Percentiles rank a stretch among this genome's conserved stretches.
phyloP scores from a whole-genome alignment of 2,329 filamentous ascomycete genomes.

The Aschersonia sp. region DNA sequence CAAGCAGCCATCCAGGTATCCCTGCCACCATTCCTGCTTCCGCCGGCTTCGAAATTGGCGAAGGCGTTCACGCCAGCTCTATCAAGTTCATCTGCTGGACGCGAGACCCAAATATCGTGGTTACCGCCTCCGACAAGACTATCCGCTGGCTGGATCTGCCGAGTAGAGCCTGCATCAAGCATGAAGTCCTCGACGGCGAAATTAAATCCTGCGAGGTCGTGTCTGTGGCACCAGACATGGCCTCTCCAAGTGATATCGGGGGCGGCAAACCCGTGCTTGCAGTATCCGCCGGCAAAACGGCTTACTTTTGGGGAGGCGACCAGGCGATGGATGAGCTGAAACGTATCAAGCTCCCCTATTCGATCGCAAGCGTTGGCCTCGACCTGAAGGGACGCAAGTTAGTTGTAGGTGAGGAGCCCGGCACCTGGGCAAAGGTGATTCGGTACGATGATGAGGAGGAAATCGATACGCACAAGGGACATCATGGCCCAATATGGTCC shows the following conservation, averaged over 20 bases:
- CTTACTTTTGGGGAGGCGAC: slow-evolving; percentile 78
- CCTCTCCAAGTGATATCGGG: slow-evolving; percentile 46
- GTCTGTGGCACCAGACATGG: slow-evolving; percentile 42
- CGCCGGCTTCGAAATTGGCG: slow-evolving; percentile 71
- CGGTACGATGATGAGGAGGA: slow-evolving; percentile 73
- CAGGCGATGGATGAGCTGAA: slow-evolving; percentile 62
- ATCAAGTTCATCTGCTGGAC: slow-evolving; percentile 98
- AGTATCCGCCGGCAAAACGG: slow-evolving; percentile 85
- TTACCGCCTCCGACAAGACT: slow-evolving; percentile 84
- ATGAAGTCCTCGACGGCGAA: slow-evolving; percentile 65
- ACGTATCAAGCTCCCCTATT: slow-evolving; percentile 63
- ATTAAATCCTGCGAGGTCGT: slow-evolving; percentile 91
- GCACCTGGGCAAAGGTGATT: slow-evolving; percentile 95
- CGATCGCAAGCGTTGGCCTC: slow-evolving; percentile 80
- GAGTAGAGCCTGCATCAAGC: slow-evolving; percentile 56
- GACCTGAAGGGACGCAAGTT: slow-evolving; percentile 70
- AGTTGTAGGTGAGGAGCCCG: slow-evolving; percentile 78
- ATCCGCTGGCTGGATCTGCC: slow-evolving; percentile 91
- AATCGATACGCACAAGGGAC: slow-evolving; percentile 86
- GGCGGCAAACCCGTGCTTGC: slow-evolving; percentile 61
- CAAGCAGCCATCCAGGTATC: slow-evolving; percentile 21
- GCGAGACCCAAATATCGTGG: slow-evolving; percentile 70
- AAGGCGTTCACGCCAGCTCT: slow-evolving; percentile 66
- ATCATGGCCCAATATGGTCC: slow-evolving; percentile 96
- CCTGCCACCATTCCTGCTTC: slow-evolving; percentile 40